These are phyloP conservation scores for Acephala macrosclerotiorum DNA, from an alignment of 2,329 filamentous ascomycete genomes.

Conservation along the genomic window DNA sequence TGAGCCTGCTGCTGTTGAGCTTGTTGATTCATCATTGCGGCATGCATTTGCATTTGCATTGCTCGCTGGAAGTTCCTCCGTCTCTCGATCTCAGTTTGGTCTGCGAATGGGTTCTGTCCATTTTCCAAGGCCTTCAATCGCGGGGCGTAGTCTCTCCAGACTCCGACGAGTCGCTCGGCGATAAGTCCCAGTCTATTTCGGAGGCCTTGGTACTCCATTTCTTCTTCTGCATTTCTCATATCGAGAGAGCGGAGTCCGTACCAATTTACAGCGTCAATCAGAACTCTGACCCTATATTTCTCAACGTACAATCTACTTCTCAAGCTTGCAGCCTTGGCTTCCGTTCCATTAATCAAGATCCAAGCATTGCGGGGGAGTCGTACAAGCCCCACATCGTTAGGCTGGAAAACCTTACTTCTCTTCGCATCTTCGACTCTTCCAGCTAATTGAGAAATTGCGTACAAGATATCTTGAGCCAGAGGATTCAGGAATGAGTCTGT, in stretches of 20 bases:
- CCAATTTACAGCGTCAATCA: conserved; percentile 29
- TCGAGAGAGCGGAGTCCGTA: conserved; percentile 6
- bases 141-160: conserved; percentile 27
- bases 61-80: not conserved
- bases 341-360: conserved; percentile 18
- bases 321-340: conserved; percentile 18
- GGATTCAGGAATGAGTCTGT: conserved; percentile 21
- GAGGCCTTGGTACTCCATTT: conserved; percentile 19
- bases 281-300: conserved; percentile 31
- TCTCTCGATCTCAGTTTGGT: not conserved
- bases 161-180: conserved; percentile 29
- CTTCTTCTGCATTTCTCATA: conserved; percentile 15
- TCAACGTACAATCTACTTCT: conserved; percentile 29
- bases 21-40: not conserved
- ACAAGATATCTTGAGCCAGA: conserved; percentile 27
- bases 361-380: conserved; percentile 25
- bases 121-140: conserved; percentile 19
- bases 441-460: conserved; percentile 17
- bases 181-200: conserved; percentile 25
- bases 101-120: not conserved
- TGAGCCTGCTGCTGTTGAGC: conserved; percentile 6
- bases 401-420: conserved; percentile 26
- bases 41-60: conserved; percentile 2
- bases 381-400: conserved; percentile 29
- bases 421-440: conserved; percentile 22